Conservation (phyloP, 176 grass and related monocot species). For the Guadua angustifolia region DNA sequence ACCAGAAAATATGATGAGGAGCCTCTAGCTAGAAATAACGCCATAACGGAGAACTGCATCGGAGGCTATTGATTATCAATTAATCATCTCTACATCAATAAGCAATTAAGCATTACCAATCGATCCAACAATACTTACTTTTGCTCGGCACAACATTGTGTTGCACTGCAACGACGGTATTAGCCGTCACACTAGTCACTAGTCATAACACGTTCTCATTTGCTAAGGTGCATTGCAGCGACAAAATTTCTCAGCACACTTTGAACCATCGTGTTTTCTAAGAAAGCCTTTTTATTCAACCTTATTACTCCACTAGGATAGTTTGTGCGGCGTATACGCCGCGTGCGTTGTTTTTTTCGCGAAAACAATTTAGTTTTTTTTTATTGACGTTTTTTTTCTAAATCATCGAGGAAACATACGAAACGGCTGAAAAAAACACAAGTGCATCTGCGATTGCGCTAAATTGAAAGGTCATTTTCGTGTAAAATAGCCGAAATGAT, state of each 20-base stretch:
- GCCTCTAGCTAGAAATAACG: neutral
- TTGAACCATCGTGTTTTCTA: neutral
- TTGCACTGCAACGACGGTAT: neutral
- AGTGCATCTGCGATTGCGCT: too few relatives aligned
- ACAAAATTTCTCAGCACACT: neutral
- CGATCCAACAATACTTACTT: neutral
- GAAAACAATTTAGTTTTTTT: too few relatives aligned
- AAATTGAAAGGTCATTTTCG: too few relatives aligned
- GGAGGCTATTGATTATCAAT: slow-evolving; percentile 24
- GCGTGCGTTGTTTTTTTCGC: too few relatives aligned
- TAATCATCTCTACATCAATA: neutral
- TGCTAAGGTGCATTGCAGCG: neutral
- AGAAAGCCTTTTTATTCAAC: neutral
- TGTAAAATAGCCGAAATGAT: too few relatives aligned
- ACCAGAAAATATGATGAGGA: neutral
- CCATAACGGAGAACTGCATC: neutral
- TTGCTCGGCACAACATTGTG: neutral
- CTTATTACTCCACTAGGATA: neutral
- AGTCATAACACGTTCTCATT: neutral
- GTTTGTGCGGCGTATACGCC: too few relatives aligned
- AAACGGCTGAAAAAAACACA: too few relatives aligned
- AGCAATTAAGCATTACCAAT: neutral
- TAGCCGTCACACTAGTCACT: neutral
- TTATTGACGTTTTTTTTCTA: too few relatives aligned
- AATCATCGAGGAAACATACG: too few relatives aligned